Evolutionary conservation across 1,284 basidiomycete species (phyloP).

Genomic region (Coniophora puteana): DNA sequence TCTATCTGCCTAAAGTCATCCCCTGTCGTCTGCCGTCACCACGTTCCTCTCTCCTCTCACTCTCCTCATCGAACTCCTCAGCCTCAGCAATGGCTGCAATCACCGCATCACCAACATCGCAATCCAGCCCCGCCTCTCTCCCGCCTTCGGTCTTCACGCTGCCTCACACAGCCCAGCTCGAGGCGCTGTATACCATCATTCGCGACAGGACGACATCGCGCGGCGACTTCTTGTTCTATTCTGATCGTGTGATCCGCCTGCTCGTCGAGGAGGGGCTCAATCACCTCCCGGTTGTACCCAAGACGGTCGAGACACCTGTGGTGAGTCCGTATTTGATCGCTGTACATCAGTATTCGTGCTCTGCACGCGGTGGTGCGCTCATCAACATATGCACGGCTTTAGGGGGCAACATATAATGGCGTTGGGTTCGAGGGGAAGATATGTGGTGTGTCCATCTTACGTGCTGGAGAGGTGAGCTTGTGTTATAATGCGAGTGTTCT

Average conservation of each 20-base stretch:
- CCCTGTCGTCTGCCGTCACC: no score
- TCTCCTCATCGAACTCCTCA: not conserved
- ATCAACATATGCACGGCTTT: no score
- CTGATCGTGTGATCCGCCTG: slow-evolving; percentile 73
- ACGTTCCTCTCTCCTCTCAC: no score
- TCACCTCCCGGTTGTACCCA: slow-evolving; percentile 88
- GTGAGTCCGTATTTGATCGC: slow-evolving; percentile 32
- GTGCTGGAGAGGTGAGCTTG: slow-evolving; percentile 87
- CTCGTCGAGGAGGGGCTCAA: slow-evolving; percentile 89
- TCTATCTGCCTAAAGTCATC: no score
- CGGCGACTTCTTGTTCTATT: slow-evolving; percentile 97
- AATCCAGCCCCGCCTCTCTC: slow-evolving; percentile 36
- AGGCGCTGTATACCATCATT: slow-evolving; percentile 96
- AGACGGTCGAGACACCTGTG: slow-evolving; percentile 79
- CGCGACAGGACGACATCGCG: slow-evolving; percentile 81
- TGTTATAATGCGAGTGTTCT: slow-evolving; percentile 16
- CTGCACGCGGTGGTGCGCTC: no score
- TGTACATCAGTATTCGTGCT: not conserved
- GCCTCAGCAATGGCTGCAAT: slow-evolving; percentile 15
- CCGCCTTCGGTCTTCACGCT: slow-evolving; percentile 84
- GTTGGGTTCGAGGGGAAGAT: slow-evolving; percentile 94
- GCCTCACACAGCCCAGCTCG: slow-evolving; percentile 86
- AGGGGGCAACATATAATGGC: slow-evolving; percentile 83
- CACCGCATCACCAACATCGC: slow-evolving; percentile 22
- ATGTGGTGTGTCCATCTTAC: slow-evolving; percentile 90